These are phyloP conservation scores for Capronia coronata DNA, from an alignment of 2,329 filamentous ascomycete genomes.

Conservation along the genomic window DNA sequence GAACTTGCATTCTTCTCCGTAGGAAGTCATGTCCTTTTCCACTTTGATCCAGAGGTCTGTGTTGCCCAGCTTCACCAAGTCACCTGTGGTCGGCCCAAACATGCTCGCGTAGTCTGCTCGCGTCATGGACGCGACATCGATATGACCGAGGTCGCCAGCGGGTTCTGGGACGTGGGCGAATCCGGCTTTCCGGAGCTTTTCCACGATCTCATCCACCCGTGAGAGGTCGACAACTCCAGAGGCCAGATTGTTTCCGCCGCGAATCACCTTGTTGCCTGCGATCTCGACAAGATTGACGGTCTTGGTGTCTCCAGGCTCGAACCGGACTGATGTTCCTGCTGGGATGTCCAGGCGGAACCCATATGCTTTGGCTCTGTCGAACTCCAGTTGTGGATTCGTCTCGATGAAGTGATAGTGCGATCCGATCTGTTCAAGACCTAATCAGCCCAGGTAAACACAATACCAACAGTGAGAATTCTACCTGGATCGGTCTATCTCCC, in stretches of 20 bases:
- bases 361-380: constrained; percentile 75
- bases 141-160: constrained; percentile 46
- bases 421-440: constrained; percentile 50
- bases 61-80: constrained; percentile 70
- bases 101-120: constrained; percentile 73
- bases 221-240: constrained; percentile 62
- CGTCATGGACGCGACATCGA: constrained; percentile 64
- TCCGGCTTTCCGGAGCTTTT: constrained; percentile 61
- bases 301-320: constrained; percentile 88
- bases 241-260: constrained; percentile 76
- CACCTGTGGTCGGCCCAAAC: constrained; percentile 89
- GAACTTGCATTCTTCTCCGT: constrained; percentile 93
- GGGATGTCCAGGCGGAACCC: constrained; percentile 84
- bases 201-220: constrained; percentile 59
- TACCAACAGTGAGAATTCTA: constrained; percentile 33
- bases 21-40: constrained; percentile 74
- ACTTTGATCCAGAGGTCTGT: constrained; percentile 89
- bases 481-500: constrained; percentile 85
- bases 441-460: neutral
- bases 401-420: constrained; percentile 97
- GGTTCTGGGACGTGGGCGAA: constrained; percentile 73
- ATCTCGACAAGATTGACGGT: constrained; percentile 88
- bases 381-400: constrained; percentile 81
- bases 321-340: constrained; percentile 84
- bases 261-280: constrained; percentile 69